Evolutionary conservation across 192 early-diverging fungal species (phyloP).

Genomic region (Oehlia diaphana): DNA sequence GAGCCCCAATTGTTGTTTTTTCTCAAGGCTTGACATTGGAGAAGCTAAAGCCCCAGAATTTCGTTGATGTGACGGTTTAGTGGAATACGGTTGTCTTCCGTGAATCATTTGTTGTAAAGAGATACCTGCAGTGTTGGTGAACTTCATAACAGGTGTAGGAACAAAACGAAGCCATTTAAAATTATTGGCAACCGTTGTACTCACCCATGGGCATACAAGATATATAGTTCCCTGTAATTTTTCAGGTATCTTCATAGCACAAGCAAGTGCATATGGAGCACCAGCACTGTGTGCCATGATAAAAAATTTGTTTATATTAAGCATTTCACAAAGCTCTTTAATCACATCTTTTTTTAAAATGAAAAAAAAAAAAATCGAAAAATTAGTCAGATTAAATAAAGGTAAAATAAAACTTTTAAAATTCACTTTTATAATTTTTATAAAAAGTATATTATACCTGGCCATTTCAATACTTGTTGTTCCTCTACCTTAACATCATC

Average conservation of each 20-base stretch:
- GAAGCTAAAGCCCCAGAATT: slow-evolving; percentile 36
- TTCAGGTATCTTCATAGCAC: slow-evolving; percentile 38
- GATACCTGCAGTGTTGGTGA: slow-evolving; percentile 37
- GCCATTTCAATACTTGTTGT: slow-evolving; percentile 15
- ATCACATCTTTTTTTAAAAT: slow-evolving; percentile 33
- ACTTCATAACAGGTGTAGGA: slow-evolving; percentile 41
- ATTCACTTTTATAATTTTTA: not conserved
- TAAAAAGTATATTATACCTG: not conserved
- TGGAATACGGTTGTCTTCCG: slow-evolving; percentile 33
- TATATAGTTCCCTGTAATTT: slow-evolving; percentile 43
- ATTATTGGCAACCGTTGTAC: slow-evolving; percentile 40
- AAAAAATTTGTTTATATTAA: slow-evolving; percentile 46
- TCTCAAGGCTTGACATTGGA: slow-evolving; percentile 39
- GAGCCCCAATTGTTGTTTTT: slow-evolving; percentile 38
- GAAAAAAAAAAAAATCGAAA: no score
- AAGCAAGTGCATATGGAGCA: slow-evolving; percentile 47
- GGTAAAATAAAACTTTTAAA: not conserved
- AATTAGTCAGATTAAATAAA: no score
- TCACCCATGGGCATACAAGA: slow-evolving; percentile 46
- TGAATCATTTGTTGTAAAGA: slow-evolving; percentile 22
- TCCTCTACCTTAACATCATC: slow-evolving; percentile 39
- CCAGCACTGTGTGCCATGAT: slow-evolving; percentile 47
- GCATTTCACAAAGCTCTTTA: slow-evolving; percentile 42
- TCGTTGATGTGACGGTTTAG: slow-evolving; percentile 35
- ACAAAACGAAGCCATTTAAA: slow-evolving; percentile 47